Percentiles rank a stretch among this genome's conserved stretches.
Evolutionary conservation across 75 land plant genomes (phyloP).

Genomic region (Adiantum capillusveneris): DNA sequence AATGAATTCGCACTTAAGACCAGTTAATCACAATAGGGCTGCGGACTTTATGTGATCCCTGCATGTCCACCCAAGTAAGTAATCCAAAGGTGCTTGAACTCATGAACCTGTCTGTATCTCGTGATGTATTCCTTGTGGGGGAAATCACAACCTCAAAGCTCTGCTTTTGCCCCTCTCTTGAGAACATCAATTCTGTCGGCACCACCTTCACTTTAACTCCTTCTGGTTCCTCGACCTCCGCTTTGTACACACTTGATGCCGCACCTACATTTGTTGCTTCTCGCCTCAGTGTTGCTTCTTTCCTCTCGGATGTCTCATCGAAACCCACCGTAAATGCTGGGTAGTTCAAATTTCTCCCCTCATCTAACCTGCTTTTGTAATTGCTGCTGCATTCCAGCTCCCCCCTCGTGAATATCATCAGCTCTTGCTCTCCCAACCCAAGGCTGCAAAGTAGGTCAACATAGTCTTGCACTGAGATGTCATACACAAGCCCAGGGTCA

Average conservation of each 20-base stretch:
- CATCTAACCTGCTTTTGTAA: constrained; percentile 3
- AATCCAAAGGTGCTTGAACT: too few relatives aligned
- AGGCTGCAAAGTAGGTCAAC: constrained; percentile 65
- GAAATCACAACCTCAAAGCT: too few relatives aligned
- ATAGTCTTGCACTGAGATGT: constrained; percentile 47
- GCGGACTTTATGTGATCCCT: too few relatives aligned
- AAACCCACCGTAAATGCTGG: constrained; percentile 66
- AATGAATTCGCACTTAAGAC: too few relatives aligned
- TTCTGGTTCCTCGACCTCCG: constrained; percentile 18
- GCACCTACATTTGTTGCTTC: constrained; percentile 80
- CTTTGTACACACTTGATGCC: constrained; percentile 41
- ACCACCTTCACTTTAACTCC: constrained; percentile 48
- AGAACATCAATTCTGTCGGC: constrained; percentile 59
- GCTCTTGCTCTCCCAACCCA: constrained; percentile 37
- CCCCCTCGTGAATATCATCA: constrained; percentile 22
- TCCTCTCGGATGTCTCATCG: constrained; percentile 10
- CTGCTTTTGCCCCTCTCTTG: background rate
- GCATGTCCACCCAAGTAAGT: too few relatives aligned
- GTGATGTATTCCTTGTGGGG: too few relatives aligned
- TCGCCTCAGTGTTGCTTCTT: constrained; percentile 32
- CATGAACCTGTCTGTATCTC: too few relatives aligned
- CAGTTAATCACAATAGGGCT: too few relatives aligned
- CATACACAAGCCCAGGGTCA: constrained; percentile 78
- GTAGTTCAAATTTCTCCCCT: constrained; percentile 63
- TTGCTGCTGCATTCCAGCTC: background rate